phyloP scores from a whole-genome alignment of 83 land plant species.

The Thuja plicata region DNA sequence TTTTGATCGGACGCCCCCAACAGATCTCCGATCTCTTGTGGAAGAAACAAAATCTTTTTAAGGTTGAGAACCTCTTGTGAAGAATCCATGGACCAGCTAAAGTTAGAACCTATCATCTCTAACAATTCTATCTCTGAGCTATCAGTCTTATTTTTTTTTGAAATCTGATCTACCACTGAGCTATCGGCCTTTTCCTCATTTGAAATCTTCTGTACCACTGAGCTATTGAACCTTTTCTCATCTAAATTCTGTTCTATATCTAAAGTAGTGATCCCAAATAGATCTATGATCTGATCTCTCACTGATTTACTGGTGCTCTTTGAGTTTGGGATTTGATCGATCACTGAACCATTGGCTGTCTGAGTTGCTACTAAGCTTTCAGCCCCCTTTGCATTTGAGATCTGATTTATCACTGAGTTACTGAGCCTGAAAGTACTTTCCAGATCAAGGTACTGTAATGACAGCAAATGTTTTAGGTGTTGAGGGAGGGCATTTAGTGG shows the following conservation, averaged over 20 bases:
- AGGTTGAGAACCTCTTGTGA: not conserved
- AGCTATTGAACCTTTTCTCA: not conserved
- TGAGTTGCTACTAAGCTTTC: too few species aligned
- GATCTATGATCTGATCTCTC: too few species aligned
- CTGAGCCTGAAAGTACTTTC: not conserved
- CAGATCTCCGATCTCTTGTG: not conserved
- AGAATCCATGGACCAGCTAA: not conserved
- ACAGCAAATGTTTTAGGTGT: not conserved
- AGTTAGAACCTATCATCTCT: not conserved
- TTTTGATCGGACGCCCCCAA: not conserved
- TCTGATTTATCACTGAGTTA: too few species aligned
- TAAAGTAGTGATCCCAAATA: too few species aligned
- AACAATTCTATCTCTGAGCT: not conserved
- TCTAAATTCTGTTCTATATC: too few species aligned
- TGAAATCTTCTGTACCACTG: not conserved
- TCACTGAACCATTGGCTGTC: too few species aligned
- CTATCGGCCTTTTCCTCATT: not conserved
- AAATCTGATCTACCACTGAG: not conserved
- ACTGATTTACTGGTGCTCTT: too few species aligned
- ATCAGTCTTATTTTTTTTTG: not conserved
- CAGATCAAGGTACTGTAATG: not conserved
- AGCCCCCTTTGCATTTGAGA: too few species aligned
- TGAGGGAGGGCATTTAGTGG: not conserved
- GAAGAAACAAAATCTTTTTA: not conserved
- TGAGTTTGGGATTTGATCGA: too few species aligned